These are phyloP conservation scores for Ilyonectria mors-panacis DNA, from an alignment of 2,329 filamentous ascomycete genomes.

Conservation along the genomic window DNA sequence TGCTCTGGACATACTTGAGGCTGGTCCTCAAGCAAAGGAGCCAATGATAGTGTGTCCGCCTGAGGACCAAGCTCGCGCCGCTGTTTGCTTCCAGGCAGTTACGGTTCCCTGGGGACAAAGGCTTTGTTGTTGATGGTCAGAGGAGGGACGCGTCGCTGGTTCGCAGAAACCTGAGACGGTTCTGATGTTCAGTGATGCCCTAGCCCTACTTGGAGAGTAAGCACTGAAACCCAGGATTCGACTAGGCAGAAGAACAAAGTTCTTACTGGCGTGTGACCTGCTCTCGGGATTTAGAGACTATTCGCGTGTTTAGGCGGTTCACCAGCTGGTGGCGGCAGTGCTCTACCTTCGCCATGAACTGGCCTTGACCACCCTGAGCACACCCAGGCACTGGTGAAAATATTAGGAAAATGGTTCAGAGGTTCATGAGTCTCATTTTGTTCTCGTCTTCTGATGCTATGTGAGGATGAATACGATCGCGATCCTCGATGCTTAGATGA, in stretches of 20 bases:
- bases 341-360: not conserved
- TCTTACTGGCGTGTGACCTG: not conserved
- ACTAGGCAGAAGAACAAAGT: not conserved
- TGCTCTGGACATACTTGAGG: not conserved
- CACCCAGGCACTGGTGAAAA: not conserved
- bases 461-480: not conserved
- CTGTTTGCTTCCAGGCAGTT: not conserved
- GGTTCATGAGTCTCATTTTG: not conserved
- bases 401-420: not conserved
- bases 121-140: not conserved
- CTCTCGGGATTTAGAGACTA: not conserved
- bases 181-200: not conserved
- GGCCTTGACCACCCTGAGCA: not conserved
- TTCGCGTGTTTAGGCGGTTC: not conserved
- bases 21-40: not conserved
- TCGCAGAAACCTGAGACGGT: not conserved
- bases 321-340: no score
- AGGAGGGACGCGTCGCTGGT: no score
- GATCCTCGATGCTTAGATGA: not conserved
- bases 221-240: not conserved
- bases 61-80: no score
- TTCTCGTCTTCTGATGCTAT: conserved; percentile 1
- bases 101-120: not conserved
- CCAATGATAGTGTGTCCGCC: not conserved
- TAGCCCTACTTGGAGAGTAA: not conserved